Evolutionary conservation across 2,329 filamentous ascomycete genomes (phyloP).

Genomic region (Neodidymelliopsis sp.): DNA sequence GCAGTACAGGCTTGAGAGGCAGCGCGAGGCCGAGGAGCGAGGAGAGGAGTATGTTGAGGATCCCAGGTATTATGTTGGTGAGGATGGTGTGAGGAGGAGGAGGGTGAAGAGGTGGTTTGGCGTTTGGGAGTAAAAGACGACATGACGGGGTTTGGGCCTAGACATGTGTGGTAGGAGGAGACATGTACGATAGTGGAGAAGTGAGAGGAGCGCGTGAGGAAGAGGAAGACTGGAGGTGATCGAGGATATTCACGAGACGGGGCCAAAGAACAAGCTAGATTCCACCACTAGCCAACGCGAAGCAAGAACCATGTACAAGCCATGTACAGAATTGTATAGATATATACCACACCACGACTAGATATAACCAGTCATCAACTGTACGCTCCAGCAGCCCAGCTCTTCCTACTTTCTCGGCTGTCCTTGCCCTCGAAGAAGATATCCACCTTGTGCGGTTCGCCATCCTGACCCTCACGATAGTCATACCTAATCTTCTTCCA

Average conservation of each 20-base stretch:
- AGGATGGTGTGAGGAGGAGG: slow-evolving; percentile 57
- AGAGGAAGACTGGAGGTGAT: background rate
- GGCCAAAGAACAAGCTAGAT: too few relatives aligned
- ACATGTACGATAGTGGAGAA: slow-evolving; percentile 6
- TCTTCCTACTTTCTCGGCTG: slow-evolving; percentile 27
- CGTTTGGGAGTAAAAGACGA: slow-evolving; percentile 68
- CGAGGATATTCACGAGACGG: too few relatives aligned
- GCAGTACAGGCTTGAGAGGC: slow-evolving; percentile 74
- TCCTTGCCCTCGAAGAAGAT: slow-evolving; percentile 36
- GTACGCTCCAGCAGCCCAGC: slow-evolving; percentile 35
- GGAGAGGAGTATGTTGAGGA: slow-evolving; percentile 48
- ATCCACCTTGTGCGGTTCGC: slow-evolving; percentile 37
- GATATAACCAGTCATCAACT: slow-evolving; percentile 24
- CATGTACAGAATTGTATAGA: slow-evolving; percentile 17
- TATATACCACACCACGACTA: slow-evolving; percentile 9
- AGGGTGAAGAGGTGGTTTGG: slow-evolving; percentile 83
- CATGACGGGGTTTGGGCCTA: too few relatives aligned
- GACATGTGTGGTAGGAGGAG: too few relatives aligned
- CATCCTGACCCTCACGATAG: slow-evolving; percentile 34
- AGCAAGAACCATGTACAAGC: background rate
- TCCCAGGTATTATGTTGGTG: slow-evolving; percentile 47
- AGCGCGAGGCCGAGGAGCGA: slow-evolving; percentile 42
- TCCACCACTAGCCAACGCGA: too few relatives aligned
- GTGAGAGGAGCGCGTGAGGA: background rate
- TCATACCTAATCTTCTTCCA: slow-evolving; percentile 39